phyloP scores from a whole-genome alignment of 179 eudicot species.

The Spergularia azorica region DNA sequence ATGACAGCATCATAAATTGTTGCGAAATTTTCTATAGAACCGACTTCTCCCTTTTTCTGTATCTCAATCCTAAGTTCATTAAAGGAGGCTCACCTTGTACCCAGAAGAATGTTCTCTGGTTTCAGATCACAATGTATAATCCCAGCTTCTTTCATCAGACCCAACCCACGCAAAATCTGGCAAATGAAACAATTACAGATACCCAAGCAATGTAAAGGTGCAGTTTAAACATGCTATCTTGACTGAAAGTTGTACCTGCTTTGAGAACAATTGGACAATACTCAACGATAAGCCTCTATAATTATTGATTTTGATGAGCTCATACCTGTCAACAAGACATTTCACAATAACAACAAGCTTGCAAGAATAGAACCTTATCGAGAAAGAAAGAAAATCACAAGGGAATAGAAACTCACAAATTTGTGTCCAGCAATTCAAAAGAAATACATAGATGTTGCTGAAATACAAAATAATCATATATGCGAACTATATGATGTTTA shows the following conservation, averaged over 20 bases:
- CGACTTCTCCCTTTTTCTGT: constrained; percentile 4
- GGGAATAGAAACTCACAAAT: constrained; percentile 64
- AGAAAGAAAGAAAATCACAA: background rate
- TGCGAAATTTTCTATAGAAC: constrained; percentile 10
- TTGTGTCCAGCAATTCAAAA: constrained; percentile 86
- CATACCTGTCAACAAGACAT: constrained; percentile 59
- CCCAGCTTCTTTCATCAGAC: constrained; percentile 94
- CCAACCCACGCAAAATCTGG: constrained; percentile 88
- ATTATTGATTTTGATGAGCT: constrained; percentile 80
- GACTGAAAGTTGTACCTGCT: constrained; percentile 62
- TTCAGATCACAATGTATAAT: constrained; percentile 97
- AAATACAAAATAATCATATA: constrained; percentile 85
- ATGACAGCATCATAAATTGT: constrained; percentile 25
- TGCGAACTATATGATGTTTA: constrained; percentile 96
- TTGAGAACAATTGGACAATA: constrained; percentile 93
- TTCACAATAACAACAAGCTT: constrained; percentile 15
- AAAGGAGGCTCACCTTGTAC: constrained; percentile 65
- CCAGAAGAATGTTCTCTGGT: constrained; percentile 95
- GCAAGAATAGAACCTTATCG: constrained; percentile 4
- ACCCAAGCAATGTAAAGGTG: background rate
- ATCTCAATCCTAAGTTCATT: constrained; percentile 8
- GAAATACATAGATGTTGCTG: constrained; percentile 91
- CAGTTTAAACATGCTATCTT: background rate
- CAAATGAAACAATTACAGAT: constrained; percentile 5
- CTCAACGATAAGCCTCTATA: constrained; percentile 87